phyloP scores from a whole-genome alignment of 805 yeast species.

The Metschnikowia chrysomelidarum region DNA sequence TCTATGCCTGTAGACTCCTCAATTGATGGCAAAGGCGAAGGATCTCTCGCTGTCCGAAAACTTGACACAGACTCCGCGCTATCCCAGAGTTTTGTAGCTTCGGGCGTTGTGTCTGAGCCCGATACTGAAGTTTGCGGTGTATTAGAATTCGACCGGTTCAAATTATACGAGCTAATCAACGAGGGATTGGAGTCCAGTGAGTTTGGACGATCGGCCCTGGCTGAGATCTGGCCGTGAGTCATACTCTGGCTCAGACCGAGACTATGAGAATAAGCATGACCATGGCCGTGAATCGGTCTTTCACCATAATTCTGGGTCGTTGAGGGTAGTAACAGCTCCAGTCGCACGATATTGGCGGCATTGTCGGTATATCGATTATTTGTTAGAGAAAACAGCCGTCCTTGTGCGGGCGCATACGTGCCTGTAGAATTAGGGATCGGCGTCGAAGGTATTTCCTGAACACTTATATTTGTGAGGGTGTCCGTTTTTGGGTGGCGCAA shows the following conservation, averaged over 20 bases:
- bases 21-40: slow-evolving; percentile 13
- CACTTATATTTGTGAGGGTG: slow-evolving; percentile 27
- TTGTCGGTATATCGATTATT: slow-evolving; percentile 19
- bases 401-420: neutral
- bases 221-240: slow-evolving; percentile 1
- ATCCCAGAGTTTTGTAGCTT: slow-evolving; percentile 9
- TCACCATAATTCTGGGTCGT: neutral
- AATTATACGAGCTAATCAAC: slow-evolving; percentile 23
- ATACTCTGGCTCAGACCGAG: no score
- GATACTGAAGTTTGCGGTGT: slow-evolving; percentile 34
- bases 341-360: slow-evolving; percentile 18
- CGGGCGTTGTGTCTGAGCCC: slow-evolving; percentile 15
- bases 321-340: slow-evolving; percentile 13
- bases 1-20: slow-evolving; percentile 8
- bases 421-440: slow-evolving; percentile 1
- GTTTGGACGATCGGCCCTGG: slow-evolving; percentile 1
- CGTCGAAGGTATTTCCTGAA: slow-evolving; percentile 2
- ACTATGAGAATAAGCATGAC: no score
- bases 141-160: slow-evolving; percentile 25
- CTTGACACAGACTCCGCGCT: slow-evolving; percentile 13
- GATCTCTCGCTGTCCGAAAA: slow-evolving; percentile 8
- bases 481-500: slow-evolving; percentile 25
- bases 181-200: slow-evolving; percentile 23
- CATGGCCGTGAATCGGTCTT: no score
- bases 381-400: slow-evolving; percentile 14